Percentiles rank a stretch among this genome's conserved stretches.
phyloP scores from a whole-genome alignment of 257 asterid genomes.

The Penstemon newberryi region DNA sequence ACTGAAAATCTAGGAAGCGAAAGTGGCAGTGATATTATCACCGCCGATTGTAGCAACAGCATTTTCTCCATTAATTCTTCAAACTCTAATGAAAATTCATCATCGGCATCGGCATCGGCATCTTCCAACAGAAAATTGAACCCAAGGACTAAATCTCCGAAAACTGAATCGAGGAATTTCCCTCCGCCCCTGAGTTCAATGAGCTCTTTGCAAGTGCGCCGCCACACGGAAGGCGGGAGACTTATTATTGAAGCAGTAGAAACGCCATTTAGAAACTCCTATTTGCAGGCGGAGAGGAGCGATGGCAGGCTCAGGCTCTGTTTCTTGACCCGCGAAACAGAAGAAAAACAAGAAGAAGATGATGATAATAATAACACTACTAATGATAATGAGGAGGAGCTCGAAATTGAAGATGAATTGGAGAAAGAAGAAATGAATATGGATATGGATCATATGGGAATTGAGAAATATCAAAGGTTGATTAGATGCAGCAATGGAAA shows the following conservation, averaged over 20 bases:
- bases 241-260: constrained; percentile 70
- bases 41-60: constrained; percentile 40
- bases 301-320: constrained; percentile 72
- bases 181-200: constrained; percentile 96
- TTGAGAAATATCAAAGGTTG: constrained; percentile 46
- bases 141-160: not conserved
- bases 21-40: constrained; percentile 54
- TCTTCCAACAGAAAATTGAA: not conserved
- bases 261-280: constrained; percentile 47
- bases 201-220: constrained; percentile 57
- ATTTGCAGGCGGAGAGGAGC: constrained; percentile 66
- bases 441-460: constrained; percentile 38
- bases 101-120: not conserved
- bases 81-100: not conserved
- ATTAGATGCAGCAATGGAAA: constrained; percentile 58
- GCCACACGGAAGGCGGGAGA: constrained; percentile 66
- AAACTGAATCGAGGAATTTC: constrained; percentile 28
- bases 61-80: constrained; percentile 29
- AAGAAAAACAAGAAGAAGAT: constrained; percentile 29
- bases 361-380: not conserved
- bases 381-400: constrained; percentile 5
- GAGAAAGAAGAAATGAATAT: constrained; percentile 37
- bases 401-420: constrained; percentile 30
- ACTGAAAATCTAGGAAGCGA: constrained; percentile 84
- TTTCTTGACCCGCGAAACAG: constrained; percentile 19